Evolutionary conservation across 2,329 filamentous ascomycete genomes (phyloP).

Genomic region (Fusarium denticulatum): DNA sequence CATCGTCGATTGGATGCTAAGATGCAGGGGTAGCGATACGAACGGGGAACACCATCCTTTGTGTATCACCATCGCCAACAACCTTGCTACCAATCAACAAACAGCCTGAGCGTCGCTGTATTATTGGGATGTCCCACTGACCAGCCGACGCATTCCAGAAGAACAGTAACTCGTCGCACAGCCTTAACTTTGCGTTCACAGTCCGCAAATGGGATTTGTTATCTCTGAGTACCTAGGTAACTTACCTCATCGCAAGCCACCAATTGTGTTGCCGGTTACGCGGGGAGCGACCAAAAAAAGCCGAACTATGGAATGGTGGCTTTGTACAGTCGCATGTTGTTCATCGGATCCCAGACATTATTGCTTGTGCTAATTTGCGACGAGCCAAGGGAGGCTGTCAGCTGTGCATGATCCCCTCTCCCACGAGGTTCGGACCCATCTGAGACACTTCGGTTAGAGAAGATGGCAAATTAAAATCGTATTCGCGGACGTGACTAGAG

Average conservation of each 20-base stretch:
- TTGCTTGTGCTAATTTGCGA: background rate
- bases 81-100: background rate
- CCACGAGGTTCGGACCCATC: constrained; percentile 3
- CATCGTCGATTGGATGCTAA: background rate
- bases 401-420: background rate
- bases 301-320: constrained; percentile 18
- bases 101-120: background rate
- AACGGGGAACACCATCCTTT: background rate
- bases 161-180: background rate
- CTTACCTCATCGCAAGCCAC: constrained; percentile 1
- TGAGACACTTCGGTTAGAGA: background rate
- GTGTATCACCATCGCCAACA: background rate
- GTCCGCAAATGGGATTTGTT: background rate
- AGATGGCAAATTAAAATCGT: background rate
- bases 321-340: background rate
- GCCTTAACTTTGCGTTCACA: background rate
- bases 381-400: background rate
- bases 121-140: background rate
- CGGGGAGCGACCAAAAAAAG: background rate
- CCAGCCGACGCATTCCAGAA: background rate
- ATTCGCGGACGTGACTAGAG: background rate
- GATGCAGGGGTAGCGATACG: constrained; percentile 1
- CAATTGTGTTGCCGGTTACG: background rate
- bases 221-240: background rate
- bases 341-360: background rate